These are phyloP conservation scores for Phytopythium kandeliae DNA, from an alignment of 352 stramenopile genomes.

Conservation along the genomic window DNA sequence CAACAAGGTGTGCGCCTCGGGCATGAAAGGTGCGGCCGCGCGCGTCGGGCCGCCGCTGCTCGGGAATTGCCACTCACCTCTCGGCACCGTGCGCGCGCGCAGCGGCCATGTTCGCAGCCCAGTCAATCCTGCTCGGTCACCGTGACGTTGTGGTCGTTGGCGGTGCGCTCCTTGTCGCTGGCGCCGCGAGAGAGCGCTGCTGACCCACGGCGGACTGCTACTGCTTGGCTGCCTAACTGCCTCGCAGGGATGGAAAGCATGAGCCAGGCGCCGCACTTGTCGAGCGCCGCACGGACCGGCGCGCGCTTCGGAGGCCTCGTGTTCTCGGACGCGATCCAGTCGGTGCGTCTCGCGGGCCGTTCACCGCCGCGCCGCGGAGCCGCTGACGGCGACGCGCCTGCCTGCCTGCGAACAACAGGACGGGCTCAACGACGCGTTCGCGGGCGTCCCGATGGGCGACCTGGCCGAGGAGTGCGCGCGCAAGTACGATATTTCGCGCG, in stretches of 20 bases:
- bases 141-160: slow-evolving; percentile 84
- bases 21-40: slow-evolving; percentile 76
- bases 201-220: too few relatives aligned
- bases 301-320: slow-evolving; percentile 81
- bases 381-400: background rate
- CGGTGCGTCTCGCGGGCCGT: too few relatives aligned
- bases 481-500: slow-evolving; percentile 79
- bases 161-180: too few relatives aligned
- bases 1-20: slow-evolving; percentile 97
- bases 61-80: too few relatives aligned
- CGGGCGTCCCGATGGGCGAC: slow-evolving; percentile 93
- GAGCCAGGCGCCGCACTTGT: slow-evolving; percentile 93
- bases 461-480: slow-evolving; percentile 91
- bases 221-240: too few relatives aligned
- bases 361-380: too few relatives aligned
- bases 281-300: slow-evolving; percentile 62
- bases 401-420: slow-evolving; percentile 54
- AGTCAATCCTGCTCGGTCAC: slow-evolving; percentile 85
- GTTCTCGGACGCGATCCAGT: slow-evolving; percentile 85
- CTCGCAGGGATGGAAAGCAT: slow-evolving; percentile 92
- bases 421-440: slow-evolving; percentile 92
- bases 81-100: background rate
- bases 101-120: slow-evolving; percentile 74
- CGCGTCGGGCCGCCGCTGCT: background rate
- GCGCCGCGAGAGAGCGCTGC: too few relatives aligned